Evolutionary conservation across 2,329 filamentous ascomycete genomes (phyloP).

Genomic region (Eutypella sp.): DNA sequence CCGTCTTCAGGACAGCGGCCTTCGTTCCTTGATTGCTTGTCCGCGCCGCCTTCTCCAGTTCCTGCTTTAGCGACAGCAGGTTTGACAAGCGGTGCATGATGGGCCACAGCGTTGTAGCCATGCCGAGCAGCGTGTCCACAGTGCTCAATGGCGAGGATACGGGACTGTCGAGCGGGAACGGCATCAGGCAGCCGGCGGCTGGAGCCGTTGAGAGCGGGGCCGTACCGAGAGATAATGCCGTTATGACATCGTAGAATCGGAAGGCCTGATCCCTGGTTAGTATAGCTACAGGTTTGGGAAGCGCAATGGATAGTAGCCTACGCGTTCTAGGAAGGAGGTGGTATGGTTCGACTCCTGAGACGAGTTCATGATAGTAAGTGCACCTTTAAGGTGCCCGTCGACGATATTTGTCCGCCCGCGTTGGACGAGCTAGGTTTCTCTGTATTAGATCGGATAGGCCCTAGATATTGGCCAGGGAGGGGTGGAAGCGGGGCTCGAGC

Average conservation of each 20-base stretch:
- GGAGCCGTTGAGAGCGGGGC: constrained; percentile 49
- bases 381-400: constrained; percentile 56
- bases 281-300: neutral
- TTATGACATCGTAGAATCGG: constrained; percentile 61
- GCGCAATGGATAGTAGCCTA: constrained; percentile 23
- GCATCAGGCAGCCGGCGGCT: constrained; percentile 40
- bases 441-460: constrained; percentile 7
- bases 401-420: constrained; percentile 55
- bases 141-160: constrained; percentile 42
- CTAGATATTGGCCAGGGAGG: neutral
- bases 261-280: constrained; percentile 46
- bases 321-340: constrained; percentile 54
- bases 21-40: constrained; percentile 39
- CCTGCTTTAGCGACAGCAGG: constrained; percentile 47
- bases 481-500: too few species aligned
- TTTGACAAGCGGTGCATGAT: constrained; percentile 57
- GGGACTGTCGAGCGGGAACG: constrained; percentile 41
- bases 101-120: constrained; percentile 59
- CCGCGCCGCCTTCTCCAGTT: constrained; percentile 41
- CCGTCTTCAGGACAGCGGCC: constrained; percentile 42
- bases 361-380: constrained; percentile 55
- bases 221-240: constrained; percentile 56
- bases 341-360: constrained; percentile 44
- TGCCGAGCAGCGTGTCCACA: constrained; percentile 55
- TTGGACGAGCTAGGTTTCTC: constrained; percentile 51